These are phyloP conservation scores for Vanrija pseudolonga DNA, from an alignment of 1,284 basidiomycete genomes.

Conservation along the genomic window DNA sequence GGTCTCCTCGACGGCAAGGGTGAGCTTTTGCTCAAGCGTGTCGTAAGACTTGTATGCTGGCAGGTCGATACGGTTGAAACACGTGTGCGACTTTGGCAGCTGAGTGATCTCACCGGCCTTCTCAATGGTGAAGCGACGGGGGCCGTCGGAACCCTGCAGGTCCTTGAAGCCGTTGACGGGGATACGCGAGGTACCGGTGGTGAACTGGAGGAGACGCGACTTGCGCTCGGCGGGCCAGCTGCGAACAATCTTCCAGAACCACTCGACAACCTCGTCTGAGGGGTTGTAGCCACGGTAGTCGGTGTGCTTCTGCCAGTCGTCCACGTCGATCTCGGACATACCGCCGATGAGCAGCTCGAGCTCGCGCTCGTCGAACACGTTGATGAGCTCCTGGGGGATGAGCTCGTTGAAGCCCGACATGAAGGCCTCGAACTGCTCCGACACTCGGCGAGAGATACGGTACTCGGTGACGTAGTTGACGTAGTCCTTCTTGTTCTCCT, in stretches of 20 bases:
- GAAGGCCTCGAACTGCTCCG: constrained; percentile 94
- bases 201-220: constrained; percentile 89
- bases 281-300: constrained; percentile 58
- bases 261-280: constrained; percentile 88
- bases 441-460: constrained; percentile 86
- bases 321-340: constrained; percentile 93
- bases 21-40: constrained; percentile 81
- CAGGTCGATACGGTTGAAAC: constrained; percentile 83
- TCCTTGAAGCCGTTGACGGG: constrained; percentile 99
- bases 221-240: constrained; percentile 96
- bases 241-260: constrained; percentile 99
- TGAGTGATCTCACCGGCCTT: constrained; percentile 90
- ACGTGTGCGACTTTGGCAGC: constrained; percentile 79
- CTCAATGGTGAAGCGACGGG: constrained; percentile 90
- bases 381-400: constrained; percentile 89
- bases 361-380: constrained; percentile 97
- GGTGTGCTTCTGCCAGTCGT: constrained; percentile 62
- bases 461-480: constrained; percentile 92
- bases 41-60: constrained; percentile 89
- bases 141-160: constrained; percentile 94
- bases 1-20: constrained; percentile 74
- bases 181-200: constrained; percentile 93
- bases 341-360: constrained; percentile 94
- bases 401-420: constrained; percentile 93
- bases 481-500: constrained; percentile 99